These are phyloP conservation scores for Phaffia tasmanica DNA, from an alignment of 768 basidiomycete species.

Conservation along the genomic window DNA sequence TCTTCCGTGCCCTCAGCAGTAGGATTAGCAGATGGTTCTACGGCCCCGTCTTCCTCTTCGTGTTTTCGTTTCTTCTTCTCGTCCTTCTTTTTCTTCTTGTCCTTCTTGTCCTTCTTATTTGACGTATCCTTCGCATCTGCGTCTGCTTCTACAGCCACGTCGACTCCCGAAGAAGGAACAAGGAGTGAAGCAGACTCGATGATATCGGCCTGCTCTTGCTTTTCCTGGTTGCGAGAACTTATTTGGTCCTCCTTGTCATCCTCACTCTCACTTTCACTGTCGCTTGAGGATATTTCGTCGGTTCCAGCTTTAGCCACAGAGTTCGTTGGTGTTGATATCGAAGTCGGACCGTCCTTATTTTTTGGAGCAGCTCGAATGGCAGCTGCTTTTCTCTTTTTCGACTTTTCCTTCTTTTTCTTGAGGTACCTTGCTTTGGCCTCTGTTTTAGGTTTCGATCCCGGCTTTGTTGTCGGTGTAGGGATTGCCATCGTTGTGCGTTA, in stretches of 20 bases:
- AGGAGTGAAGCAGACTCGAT: constrained; percentile 15
- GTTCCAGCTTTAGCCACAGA: not conserved
- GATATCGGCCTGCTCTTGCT: constrained; percentile 23
- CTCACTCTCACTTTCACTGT: not conserved
- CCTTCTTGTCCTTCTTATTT: constrained; percentile 25
- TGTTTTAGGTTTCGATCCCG: constrained; percentile 14
- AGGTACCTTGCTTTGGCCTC: constrained; percentile 24
- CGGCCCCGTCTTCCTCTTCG: not conserved
- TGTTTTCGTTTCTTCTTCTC: constrained; percentile 14
- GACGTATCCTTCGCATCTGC: constrained; percentile 25
- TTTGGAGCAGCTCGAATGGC: constrained; percentile 17
- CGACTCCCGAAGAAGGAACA: constrained; percentile 11
- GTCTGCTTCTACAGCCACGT: constrained; percentile 30
- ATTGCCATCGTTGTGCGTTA: constrained; percentile 1
- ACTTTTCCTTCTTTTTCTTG: constrained; percentile 24
- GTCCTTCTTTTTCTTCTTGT: constrained; percentile 28
- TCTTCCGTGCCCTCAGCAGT: not conserved
- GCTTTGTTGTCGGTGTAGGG: not conserved
- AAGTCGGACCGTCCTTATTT: not conserved
- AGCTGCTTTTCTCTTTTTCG: constrained; percentile 21
- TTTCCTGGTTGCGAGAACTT: not conserved
- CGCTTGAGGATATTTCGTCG: not conserved
- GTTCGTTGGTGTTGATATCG: not conserved
- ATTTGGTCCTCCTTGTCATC: not conserved
- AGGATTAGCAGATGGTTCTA: not conserved